A percentile compares a stretch with the other conserved stretches of the same genome.
phyloP scores from a whole-genome alignment of 1,284 basidiomycete genomes.

The Boletus chippewaensis region DNA sequence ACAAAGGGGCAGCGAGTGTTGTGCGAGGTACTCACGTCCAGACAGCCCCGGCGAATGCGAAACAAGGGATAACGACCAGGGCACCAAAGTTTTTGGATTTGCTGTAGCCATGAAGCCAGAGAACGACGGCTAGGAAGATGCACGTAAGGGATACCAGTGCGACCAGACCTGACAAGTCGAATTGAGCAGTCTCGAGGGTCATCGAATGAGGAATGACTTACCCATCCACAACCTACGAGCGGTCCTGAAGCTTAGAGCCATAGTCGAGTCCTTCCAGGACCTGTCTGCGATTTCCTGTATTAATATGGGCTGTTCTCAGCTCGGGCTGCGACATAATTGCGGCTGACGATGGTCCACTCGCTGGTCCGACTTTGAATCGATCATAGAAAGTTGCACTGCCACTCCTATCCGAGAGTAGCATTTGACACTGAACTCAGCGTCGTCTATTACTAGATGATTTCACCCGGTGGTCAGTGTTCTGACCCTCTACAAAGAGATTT shows the following conservation, averaged over 20 bases:
- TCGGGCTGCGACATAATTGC: slow-evolving; percentile 2
- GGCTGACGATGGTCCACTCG: slow-evolving; percentile 11
- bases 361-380: not conserved
- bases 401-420: slow-evolving; percentile 2
- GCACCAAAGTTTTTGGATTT: slow-evolving; percentile 29
- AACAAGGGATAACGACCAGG: slow-evolving; percentile 26
- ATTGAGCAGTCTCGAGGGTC: not conserved
- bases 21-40: slow-evolving; percentile 25
- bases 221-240: slow-evolving; percentile 31
- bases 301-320: not conserved
- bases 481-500: not conserved
- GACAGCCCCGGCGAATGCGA: slow-evolving; percentile 24
- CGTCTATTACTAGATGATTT: slow-evolving; percentile 8
- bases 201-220: slow-evolving; percentile 11
- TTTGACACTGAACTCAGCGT: not conserved
- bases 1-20: not conserved
- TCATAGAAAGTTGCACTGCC: slow-evolving; percentile 17
- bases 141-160: slow-evolving; percentile 26
- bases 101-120: slow-evolving; percentile 28
- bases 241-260: slow-evolving; percentile 30
- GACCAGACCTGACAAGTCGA: slow-evolving; percentile 20
- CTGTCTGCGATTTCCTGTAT: not conserved
- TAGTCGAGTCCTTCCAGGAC: slow-evolving; percentile 3
- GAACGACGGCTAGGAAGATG: slow-evolving; percentile 26
- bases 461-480: slow-evolving; percentile 11